Conservation (phyloP, 148 eudicot genomes). For the Pouteria glomerata region DNA sequence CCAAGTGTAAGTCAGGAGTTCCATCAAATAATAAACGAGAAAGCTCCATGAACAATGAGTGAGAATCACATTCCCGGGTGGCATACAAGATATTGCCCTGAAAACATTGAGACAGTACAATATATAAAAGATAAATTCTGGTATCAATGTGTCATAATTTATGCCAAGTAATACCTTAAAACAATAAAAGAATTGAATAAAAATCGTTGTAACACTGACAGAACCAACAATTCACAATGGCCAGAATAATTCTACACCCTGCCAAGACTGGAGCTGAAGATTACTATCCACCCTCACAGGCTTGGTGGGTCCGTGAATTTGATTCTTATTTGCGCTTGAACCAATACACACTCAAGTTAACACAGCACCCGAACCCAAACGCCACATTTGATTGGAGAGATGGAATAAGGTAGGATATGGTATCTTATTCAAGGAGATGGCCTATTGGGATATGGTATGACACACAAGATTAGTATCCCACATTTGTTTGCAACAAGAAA, state of each 20-base stretch:
- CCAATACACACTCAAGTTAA: too few species aligned
- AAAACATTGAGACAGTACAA: conserved; percentile 10
- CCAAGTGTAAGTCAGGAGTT: conserved; percentile 60
- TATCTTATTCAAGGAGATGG: too few species aligned
- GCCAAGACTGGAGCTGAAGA: neutral
- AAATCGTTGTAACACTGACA: neutral
- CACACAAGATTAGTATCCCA: too few species aligned
- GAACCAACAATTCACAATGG: neutral
- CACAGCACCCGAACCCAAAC: too few species aligned
- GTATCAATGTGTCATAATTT: neutral
- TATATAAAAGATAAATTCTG: neutral
- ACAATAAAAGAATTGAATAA: neutral
- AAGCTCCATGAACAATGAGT: conserved; percentile 72
- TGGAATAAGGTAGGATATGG: too few species aligned
- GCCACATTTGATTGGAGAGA: too few species aligned
- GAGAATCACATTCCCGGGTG: conserved; percentile 59
- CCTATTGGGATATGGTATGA: too few species aligned
- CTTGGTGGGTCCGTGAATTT: too few species aligned
- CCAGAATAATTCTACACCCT: neutral
- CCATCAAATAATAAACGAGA: conserved; percentile 64
- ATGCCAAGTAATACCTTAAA: neutral
- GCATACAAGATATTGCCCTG: conserved; percentile 65
- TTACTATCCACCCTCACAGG: neutral
- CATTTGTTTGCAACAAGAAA: too few species aligned
- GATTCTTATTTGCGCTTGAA: too few species aligned